Conservation (phyloP, 352 stramenopile species). For the Peronospora belbahrii region DNA sequence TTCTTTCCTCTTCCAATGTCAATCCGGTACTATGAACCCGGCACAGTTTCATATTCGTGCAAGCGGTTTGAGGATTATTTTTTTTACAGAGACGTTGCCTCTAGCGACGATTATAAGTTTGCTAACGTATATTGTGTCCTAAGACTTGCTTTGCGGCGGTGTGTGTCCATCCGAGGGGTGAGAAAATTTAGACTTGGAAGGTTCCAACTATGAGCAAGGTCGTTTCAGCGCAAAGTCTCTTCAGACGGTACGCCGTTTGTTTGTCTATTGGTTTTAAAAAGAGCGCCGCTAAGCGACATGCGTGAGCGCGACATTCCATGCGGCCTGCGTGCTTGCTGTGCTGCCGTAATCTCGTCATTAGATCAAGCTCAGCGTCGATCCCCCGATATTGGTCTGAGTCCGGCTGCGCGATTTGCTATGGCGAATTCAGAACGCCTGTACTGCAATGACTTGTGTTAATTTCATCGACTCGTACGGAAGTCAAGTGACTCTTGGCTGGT, state of each 20-base stretch:
- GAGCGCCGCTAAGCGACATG: neutral
- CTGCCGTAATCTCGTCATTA: conserved; percentile 2
- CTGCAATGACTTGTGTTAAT: no score
- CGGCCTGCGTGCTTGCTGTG: neutral
- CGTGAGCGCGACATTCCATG: neutral
- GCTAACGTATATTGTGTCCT: conserved; percentile 1
- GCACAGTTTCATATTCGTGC: conserved; percentile 1
- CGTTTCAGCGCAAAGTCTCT: conserved; percentile 10
- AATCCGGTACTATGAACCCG: neutral
- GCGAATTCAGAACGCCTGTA: conserved; percentile 6
- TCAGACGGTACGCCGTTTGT: conserved; percentile 5
- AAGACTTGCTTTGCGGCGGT: conserved; percentile 6
- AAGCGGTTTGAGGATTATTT: neutral
- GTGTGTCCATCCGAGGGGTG: conserved; percentile 10
- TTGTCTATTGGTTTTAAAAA: conserved; percentile 9
- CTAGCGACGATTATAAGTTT: conserved; percentile 1
- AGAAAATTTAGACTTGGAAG: conserved; percentile 18
- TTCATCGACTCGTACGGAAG: no score
- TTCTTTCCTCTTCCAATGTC: neutral
- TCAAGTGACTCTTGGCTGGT: no score
- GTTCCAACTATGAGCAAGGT: conserved; percentile 8
- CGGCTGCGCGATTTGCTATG: conserved; percentile 16
- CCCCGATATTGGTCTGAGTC: conserved; percentile 2
- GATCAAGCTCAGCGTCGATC: neutral
- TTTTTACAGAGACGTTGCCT: neutral